A percentile compares a stretch with the other conserved stretches of the same genome.
Conservation (phyloP, 208 protist species). For the Novymonas esmeraldas region DNA sequence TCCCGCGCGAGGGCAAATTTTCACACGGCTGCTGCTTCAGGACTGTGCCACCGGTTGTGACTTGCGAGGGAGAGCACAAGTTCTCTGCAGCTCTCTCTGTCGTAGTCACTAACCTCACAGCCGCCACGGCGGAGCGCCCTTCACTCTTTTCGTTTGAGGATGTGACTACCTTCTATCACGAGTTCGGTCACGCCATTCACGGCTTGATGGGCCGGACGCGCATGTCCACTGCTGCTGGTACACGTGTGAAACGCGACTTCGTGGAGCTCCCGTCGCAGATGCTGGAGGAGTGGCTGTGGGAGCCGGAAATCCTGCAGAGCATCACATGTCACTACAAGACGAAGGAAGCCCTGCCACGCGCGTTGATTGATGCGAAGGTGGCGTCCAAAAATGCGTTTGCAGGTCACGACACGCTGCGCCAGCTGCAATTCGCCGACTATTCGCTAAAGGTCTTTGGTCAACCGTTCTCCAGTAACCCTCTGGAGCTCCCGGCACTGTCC, state of each 20-base stretch:
- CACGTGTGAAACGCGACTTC: constrained; percentile 85
- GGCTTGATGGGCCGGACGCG: constrained; percentile 71
- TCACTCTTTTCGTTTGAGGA: constrained; percentile 83
- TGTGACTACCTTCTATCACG: constrained; percentile 90
- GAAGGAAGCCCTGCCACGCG: constrained; percentile 57
- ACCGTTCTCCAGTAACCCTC: constrained; percentile 76
- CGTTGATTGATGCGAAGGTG: constrained; percentile 80
- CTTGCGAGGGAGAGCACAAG: constrained; percentile 43
- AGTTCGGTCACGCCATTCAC: constrained; percentile 92
- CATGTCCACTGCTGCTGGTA: constrained; percentile 82
- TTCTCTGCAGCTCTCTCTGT: constrained; percentile 79
- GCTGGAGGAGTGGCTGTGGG: constrained; percentile 92
- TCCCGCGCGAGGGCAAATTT: constrained; percentile 87
- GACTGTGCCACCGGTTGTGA: constrained; percentile 68
- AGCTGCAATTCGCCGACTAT: constrained; percentile 82
- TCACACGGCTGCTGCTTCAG: constrained; percentile 85
- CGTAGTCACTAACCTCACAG: constrained; percentile 85
- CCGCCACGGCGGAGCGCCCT: constrained; percentile 63
- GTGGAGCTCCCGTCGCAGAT: constrained; percentile 92
- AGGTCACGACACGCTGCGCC: constrained; percentile 66
- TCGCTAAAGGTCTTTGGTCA: constrained; percentile 73
- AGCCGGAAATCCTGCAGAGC: constrained; percentile 73
- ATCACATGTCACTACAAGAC: constrained; percentile 89
- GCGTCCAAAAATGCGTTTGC: constrained; percentile 79
- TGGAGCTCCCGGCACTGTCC: no score